Evolutionary conservation across 1,139 yeast species (phyloP).

Genomic region (Kodamaea alishanica): DNA sequence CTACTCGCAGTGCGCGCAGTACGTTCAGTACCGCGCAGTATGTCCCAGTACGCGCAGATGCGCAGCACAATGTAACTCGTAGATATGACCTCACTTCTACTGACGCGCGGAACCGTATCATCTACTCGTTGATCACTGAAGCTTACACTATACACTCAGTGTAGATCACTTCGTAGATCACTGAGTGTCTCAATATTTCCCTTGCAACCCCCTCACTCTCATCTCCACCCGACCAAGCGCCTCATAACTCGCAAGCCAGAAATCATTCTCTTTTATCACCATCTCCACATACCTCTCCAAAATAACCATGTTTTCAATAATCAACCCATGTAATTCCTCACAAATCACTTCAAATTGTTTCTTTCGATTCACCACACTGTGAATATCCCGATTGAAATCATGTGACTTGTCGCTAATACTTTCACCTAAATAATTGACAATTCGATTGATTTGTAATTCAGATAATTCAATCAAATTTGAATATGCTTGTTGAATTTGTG

Average conservation of each 20-base stretch:
- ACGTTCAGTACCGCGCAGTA: no score
- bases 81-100: no score
- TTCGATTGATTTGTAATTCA: constrained; percentile 18
- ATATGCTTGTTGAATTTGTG: constrained; percentile 20
- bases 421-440: constrained; percentile 20
- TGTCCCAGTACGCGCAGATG: no score
- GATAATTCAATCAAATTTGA: constrained; percentile 21
- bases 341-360: constrained; percentile 14
- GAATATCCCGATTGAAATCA: constrained; percentile 14
- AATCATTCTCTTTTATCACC: constrained; percentile 23
- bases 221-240: constrained; percentile 12
- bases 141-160: no score
- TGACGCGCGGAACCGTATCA: no score
- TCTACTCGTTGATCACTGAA: no score
- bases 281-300: constrained; percentile 25
- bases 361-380: constrained; percentile 9
- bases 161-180: constrained; percentile 8
- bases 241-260: constrained; percentile 23
- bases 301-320: constrained; percentile 29
- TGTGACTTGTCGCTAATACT: constrained; percentile 17
- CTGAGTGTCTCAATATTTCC: constrained; percentile 6
- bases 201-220: constrained; percentile 3
- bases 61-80: no score
- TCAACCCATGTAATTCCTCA: constrained; percentile 21
- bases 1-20: no score